A percentile compares a stretch with the other conserved stretches of the same genome.
Evolutionary conservation across 148 eudicot species (phyloP).

Genomic region (Pouteria glomerata): DNA sequence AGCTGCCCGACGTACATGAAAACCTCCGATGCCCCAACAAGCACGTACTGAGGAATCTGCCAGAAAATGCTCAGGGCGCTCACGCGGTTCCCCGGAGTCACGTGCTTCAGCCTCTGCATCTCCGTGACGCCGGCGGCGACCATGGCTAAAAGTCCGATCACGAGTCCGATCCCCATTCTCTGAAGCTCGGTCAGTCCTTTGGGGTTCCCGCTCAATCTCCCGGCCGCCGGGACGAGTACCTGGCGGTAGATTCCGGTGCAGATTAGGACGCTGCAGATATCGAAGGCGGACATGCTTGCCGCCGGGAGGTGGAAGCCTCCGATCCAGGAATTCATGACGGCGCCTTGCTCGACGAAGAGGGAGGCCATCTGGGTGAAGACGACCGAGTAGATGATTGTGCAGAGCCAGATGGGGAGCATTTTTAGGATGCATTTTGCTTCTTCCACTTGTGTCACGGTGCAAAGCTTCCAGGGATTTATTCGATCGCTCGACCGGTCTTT

Average conservation of each 20-base stretch:
- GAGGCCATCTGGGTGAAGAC: slow-evolving; percentile 98
- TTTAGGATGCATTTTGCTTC: slow-evolving; percentile 85
- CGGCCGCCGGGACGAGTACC: slow-evolving; percentile 52
- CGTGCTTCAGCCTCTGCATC: slow-evolving; percentile 40
- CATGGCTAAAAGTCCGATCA: slow-evolving; percentile 74
- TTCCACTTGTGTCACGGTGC: slow-evolving; percentile 86
- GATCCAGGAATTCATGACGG: slow-evolving; percentile 50
- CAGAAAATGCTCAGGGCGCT: slow-evolving; percentile 65
- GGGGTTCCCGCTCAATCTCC: slow-evolving; percentile 50
- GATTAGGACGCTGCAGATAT: slow-evolving; percentile 70
- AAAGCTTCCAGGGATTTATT: slow-evolving; percentile 63
- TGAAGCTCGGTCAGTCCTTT: slow-evolving; percentile 82
- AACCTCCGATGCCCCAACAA: slow-evolving; percentile 85
- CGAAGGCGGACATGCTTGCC: slow-evolving; percentile 82
- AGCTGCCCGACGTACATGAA: slow-evolving; percentile 91
- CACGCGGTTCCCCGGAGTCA: slow-evolving; percentile 16
- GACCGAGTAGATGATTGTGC: slow-evolving; percentile 87
- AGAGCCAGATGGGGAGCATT: slow-evolving; percentile 82
- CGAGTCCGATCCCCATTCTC: slow-evolving; percentile 78
- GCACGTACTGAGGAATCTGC: slow-evolving; percentile 84
- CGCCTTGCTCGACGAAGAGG: slow-evolving; percentile 92
- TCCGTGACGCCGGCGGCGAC: slow-evolving; percentile 74
- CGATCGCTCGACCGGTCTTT: slow-evolving; percentile 28
- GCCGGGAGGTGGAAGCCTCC: slow-evolving; percentile 64
- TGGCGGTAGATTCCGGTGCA: slow-evolving; percentile 62